phyloP scores from a whole-genome alignment of 345 rosid genomes.

The Salix dunnii region DNA sequence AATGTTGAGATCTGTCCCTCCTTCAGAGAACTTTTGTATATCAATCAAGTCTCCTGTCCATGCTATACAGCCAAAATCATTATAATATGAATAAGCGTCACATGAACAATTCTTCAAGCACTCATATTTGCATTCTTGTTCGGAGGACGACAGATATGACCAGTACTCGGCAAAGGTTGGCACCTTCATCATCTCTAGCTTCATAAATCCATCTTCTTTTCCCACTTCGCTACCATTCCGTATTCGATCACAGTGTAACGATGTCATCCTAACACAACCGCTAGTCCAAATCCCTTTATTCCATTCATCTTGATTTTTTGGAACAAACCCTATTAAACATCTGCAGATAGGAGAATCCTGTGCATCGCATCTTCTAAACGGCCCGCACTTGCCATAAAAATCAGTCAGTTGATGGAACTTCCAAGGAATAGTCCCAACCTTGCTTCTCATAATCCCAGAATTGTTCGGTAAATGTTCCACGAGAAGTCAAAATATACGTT shows the following conservation, averaged over 20 bases:
- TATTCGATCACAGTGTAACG: slow-evolving; percentile 17
- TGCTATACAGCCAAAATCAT: background rate
- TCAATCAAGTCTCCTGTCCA: slow-evolving; percentile 12
- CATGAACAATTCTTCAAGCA: slow-evolving; percentile 45
- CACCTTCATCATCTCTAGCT: slow-evolving; percentile 15
- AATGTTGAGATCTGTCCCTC: slow-evolving; percentile 14
- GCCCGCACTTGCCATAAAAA: slow-evolving; percentile 24
- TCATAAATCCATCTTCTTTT: slow-evolving; percentile 21
- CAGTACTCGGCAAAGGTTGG: slow-evolving; percentile 13
- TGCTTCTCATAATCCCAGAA: background rate
- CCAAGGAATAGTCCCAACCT: background rate
- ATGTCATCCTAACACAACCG: slow-evolving; percentile 27
- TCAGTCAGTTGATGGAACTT: background rate
- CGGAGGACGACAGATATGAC: background rate
- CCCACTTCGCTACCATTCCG: background rate
- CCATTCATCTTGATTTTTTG: slow-evolving; percentile 21
- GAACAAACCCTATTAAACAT: slow-evolving; percentile 6
- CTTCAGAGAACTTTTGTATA: slow-evolving; percentile 6
- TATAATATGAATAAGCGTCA: slow-evolving; percentile 15
- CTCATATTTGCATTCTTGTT: slow-evolving; percentile 25
- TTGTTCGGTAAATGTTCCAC: slow-evolving; percentile 2
- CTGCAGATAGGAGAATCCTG: slow-evolving; percentile 18
- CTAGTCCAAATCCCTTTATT: slow-evolving; percentile 24
- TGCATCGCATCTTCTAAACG: slow-evolving; percentile 17
- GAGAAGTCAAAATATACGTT: too few species aligned